Conservation (phyloP, 257 asterid species). For the Nicotiana noctiflora region DNA sequence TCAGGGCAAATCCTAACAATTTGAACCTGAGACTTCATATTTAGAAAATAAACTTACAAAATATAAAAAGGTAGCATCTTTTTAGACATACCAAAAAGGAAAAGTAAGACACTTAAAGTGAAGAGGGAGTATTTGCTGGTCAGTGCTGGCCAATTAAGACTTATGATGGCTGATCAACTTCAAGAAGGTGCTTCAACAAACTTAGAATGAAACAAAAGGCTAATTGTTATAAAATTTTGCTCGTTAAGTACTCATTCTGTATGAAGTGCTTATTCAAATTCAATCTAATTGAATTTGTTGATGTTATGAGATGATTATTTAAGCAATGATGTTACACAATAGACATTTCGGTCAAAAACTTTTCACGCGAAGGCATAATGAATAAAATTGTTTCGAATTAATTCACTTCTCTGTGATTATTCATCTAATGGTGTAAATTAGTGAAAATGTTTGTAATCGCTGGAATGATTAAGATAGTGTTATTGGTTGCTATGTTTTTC, state of each 20-base stretch:
- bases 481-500: neutral
- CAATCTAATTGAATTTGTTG: neutral
- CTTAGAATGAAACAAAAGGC: neutral
- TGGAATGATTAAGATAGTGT: no score
- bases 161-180: neutral
- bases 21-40: no score
- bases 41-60: no score
- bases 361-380: neutral
- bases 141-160: neutral
- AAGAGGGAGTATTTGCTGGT: neutral
- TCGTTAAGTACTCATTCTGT: neutral
- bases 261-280: neutral
- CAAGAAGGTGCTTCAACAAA: neutral
- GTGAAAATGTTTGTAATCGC: neutral
- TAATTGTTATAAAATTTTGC: slow-evolving; percentile 13
- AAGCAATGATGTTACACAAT: neutral
- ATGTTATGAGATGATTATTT: neutral
- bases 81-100: neutral
- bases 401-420: neutral
- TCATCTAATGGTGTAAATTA: neutral
- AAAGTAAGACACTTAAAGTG: neutral
- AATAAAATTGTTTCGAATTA: neutral
- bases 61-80: neutral
- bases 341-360: neutral
- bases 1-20: no score